These are phyloP conservation scores for Neltuma alba DNA, from an alignment of 306 rosid genomes.

Conservation along the genomic window DNA sequence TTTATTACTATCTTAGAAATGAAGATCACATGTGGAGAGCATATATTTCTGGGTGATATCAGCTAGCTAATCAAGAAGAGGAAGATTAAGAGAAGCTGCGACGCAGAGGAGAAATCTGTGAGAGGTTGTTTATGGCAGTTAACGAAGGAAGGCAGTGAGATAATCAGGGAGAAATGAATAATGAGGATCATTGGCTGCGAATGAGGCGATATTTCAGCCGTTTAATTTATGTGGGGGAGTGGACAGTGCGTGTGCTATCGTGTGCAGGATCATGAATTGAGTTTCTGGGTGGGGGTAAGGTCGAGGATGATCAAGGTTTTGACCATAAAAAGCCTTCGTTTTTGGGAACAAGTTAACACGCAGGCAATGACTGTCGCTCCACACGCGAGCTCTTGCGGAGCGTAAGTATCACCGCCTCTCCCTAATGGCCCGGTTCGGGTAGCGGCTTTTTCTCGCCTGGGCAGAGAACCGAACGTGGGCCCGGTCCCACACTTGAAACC, in stretches of 20 bases:
- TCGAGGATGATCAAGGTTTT: constrained; percentile 43
- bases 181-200: constrained; percentile 4
- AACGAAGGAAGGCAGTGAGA: constrained; percentile 28
- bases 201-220: constrained; percentile 28
- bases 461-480: constrained; percentile 33
- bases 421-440: constrained; percentile 10
- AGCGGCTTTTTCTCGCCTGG: background rate
- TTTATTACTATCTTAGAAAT: background rate
- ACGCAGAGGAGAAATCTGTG: constrained; percentile 31
- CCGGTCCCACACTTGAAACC: constrained; percentile 27
- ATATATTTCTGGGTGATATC: background rate
- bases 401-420: constrained; percentile 24
- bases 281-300: constrained; percentile 10
- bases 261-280: background rate
- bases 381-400: constrained; percentile 8
- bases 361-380: background rate
- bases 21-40: background rate
- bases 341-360: constrained; percentile 14
- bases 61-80: background rate
- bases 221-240: constrained; percentile 14
- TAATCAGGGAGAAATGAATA: constrained; percentile 12
- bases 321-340: constrained; percentile 40
- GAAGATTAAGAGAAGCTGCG: constrained; percentile 27
- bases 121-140: constrained; percentile 42
- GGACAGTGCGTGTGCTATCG: background rate